Base-by-base conservation (phyloP, 176 grass and related monocot species). In the Poa pratensis region DNA sequence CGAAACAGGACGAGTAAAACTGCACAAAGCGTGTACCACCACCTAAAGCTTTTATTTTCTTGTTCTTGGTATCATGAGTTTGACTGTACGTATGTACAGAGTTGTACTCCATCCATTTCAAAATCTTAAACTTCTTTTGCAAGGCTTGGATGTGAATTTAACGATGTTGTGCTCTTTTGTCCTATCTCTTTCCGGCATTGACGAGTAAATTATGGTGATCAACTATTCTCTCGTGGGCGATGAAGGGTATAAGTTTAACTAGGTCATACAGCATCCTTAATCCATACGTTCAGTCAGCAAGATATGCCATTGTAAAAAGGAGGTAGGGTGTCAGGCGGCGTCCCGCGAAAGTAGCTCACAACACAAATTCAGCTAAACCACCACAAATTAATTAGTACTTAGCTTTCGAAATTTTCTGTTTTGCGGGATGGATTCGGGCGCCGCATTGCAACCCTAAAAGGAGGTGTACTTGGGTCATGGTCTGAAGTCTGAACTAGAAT, bases 21-120 rank as follows among this genome's bases (percentile, higher is more conserved):
- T 23, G 48, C 14, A 49, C 26, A 85, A 23, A 45, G 53, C 65
- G 39, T 39, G 54, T 28, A 45, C 4, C 27, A 24, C 53, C 17
- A n/a, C n/a, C n/a, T 22, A 85, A 78, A 59, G 37, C 19, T 12
- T 13, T 49, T 7, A 12, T 17, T 34, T 28, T 20, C 67, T 19
- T 22, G 39, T 14, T 71, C 3, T 11, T 45, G 68, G 15, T 30
- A 5, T 7, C 81, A 34, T 62, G 54, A 74, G 32, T 22, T 75
- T 70, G 30, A 89, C 73, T 72, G n/a, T 19, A n/a, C 34, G 30
- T 24, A 77, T 2, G 13, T 48, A 73, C 70, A 9, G 5, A 49
- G 43, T 5, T 70, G 37, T 70, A 42, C 67, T 70, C 37, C 19
- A 6, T 48, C 13, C 12, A 6, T 73, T 73, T 49, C 13, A 17